Base-by-base conservation (phyloP, 2,329 filamentous ascomycete genomes). In the Pseudocercospora pini-densiflorae region DNA sequence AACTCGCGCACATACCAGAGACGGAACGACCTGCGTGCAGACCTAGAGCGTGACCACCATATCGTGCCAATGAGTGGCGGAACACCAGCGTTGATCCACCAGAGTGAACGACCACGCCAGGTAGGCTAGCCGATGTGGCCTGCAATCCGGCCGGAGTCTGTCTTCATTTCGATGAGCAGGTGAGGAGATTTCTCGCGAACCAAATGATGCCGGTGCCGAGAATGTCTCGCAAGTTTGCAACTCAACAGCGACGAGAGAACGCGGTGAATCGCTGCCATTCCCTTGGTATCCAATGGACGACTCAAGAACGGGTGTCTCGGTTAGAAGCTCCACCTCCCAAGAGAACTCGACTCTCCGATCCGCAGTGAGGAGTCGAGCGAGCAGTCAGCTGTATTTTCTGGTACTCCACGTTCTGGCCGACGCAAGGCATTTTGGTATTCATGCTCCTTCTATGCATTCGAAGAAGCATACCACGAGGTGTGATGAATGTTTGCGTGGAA, bases 251-350 rank as follows among this genome's bases (percentile, higher is more conserved):
- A 54, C 9, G 23, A 49, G 58, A 60, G 54, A 54, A 67, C 64
- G 68, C 68, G 68, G 61, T 67, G 65, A 66, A 51, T 63, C 64
- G 64, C 58, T 64, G 65, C 70, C 68, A 60, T 49, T 33, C 14
- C 21, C 24, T 53, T 61, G 70, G 70, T 71, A 71, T 68, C 70
- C 70, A 70, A 68, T 71, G 57, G 64, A 61, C 43, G 51, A 45
- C 19, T 31, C 47, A 33, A 45, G 47, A 57, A 27, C 47, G 54
- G 21, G 31, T 59, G 55, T 40, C 55, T 59, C 54, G 62, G 55
- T 47, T 59, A 47, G 55, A 59, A 29, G 47, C 12, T 45, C 51
- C 55, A 40, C 51, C 61, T 19, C n/a, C 53, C 29, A 40, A 47
- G 29, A 57, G 12, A 45, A 36, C 47, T 47, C 51, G 55, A 63